Evolutionary conservation across 345 rosid species (phyloP).

Genomic region (Luvunga scandens): DNA sequence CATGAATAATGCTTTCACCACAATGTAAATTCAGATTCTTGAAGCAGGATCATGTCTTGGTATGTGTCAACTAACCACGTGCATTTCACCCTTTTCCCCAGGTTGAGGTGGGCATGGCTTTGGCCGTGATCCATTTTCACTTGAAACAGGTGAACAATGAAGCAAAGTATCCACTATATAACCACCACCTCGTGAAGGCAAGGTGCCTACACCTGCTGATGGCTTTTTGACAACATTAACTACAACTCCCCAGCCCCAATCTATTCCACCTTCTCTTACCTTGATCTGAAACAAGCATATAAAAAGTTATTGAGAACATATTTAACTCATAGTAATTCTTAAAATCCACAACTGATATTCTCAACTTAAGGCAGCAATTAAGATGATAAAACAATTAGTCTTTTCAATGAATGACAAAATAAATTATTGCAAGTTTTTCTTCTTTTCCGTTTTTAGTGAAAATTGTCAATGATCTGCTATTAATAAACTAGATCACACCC

Average conservation of each 20-base stretch:
- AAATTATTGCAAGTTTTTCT: neutral
- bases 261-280: slow-evolving; percentile 92
- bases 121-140: slow-evolving; percentile 82
- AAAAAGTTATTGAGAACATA: neutral
- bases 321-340: neutral
- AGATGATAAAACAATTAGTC: neutral
- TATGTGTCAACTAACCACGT: slow-evolving; percentile 69
- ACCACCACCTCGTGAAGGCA: slow-evolving; percentile 63
- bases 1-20: slow-evolving; percentile 19
- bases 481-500: neutral
- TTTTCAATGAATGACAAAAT: neutral
- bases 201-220: slow-evolving; percentile 50
- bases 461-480: neutral
- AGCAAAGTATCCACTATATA: slow-evolving; percentile 93
- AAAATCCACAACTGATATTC: neutral
- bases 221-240: slow-evolving; percentile 87
- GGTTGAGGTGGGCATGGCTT: slow-evolving; percentile 90
- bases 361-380: neutral
- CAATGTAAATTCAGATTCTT: neutral
- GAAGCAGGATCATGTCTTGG: neutral
- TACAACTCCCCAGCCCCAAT: slow-evolving; percentile 99
- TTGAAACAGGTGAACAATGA: slow-evolving; percentile 80
- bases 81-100: slow-evolving; percentile 99
- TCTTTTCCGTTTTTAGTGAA: neutral
- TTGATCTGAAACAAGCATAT: slow-evolving; percentile 61